Percentiles rank a stretch among this genome's conserved stretches.
These are phyloP conservation scores for Tulasnella calospora DNA, from an alignment of 768 basidiomycete species.

Conservation along the genomic window DNA sequence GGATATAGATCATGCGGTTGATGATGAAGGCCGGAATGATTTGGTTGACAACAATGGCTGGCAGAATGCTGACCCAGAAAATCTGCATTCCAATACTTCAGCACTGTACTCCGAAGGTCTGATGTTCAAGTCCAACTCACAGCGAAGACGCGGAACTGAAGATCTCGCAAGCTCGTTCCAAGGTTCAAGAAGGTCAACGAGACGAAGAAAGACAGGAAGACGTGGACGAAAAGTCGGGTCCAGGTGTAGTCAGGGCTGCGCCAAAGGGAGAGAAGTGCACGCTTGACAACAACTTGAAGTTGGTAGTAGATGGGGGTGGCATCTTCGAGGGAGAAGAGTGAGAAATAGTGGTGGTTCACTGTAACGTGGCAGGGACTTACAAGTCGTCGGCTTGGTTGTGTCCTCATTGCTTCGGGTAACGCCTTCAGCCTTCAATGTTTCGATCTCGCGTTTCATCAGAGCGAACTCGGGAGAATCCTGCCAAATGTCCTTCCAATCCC, in stretches of 20 bases:
- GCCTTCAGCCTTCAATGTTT: constrained; percentile 41
- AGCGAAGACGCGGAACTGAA: constrained; percentile 77
- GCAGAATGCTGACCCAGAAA: constrained; percentile 63
- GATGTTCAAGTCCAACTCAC: constrained; percentile 35
- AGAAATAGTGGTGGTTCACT: background rate
- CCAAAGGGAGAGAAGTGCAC: constrained; percentile 72
- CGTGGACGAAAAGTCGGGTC: constrained; percentile 71
- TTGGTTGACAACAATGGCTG: constrained; percentile 72
- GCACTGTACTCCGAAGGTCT: background rate
- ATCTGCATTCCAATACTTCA: constrained; percentile 4
- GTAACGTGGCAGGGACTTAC: constrained; percentile 36
- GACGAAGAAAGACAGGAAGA: constrained; percentile 63
- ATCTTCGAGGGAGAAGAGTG: constrained; percentile 40
- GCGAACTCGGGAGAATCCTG: constrained; percentile 37
- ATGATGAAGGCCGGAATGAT: constrained; percentile 79
- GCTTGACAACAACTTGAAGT: constrained; percentile 56
- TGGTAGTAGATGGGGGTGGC: constrained; percentile 75
- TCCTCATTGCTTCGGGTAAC: constrained; percentile 43
- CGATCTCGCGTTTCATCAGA: constrained; percentile 36
- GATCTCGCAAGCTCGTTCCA: constrained; percentile 55
- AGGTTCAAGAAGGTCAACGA: constrained; percentile 77
- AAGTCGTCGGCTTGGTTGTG: constrained; percentile 45
- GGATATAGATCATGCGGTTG: constrained; percentile 48
- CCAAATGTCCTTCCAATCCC: constrained; percentile 43
- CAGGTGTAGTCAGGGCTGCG: constrained; percentile 81